Evolutionary conservation across 2,329 filamentous ascomycete species (phyloP), one percentile per base, ranked within the genome.

Genomic region (Dryadomyces quercus-mongolicae): DNA sequence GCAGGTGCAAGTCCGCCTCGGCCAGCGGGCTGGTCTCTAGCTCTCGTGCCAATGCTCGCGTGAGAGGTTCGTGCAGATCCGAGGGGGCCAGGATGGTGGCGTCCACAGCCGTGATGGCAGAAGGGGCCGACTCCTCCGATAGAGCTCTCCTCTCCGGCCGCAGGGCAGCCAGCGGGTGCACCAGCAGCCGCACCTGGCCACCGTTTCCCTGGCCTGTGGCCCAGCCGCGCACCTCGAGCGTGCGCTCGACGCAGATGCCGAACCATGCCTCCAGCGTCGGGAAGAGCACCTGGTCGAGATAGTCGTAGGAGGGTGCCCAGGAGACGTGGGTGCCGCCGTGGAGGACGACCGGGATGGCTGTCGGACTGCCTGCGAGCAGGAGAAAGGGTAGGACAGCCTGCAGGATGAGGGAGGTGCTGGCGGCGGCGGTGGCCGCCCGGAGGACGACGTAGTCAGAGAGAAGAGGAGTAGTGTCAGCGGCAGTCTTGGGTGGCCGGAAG

Each of bases 371-470:
- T 12, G 12, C 42, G 70, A 80, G 81, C 6, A 84, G 62, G 1
- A 83, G 66, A 56, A 77, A 82, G 0, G 80, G 81, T 5, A 84
- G 67, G 9, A 83, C 67, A 2, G 80, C 78, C 63, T 84, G 81
- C 56, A 84, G 71, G 54, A 83, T 74, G 13, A 84, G 71, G 22
- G 80, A 62, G 1, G 75, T 69, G 60, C 79, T 82, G 0, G 79
- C 76, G 1, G 76, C 76, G 8, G 65, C 64, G 0, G 75, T 76
- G 2, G 71, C 70, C 4, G 77, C 72, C 5, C 53, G 31, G 45
- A 69, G 62, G 2, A 63, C 2, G 59, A 0, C 61, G 62, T 12
- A 5, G 15, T 15, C 21, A 38, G 43, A n/a, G n/a, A n/a, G n/a
- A n/a, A n/a, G 22, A 12, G 48, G 7, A 6, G 8, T 21, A 8